phyloP scores from a whole-genome alignment of 1,284 basidiomycete genomes.

The Ustilago shanxiensis region DNA sequence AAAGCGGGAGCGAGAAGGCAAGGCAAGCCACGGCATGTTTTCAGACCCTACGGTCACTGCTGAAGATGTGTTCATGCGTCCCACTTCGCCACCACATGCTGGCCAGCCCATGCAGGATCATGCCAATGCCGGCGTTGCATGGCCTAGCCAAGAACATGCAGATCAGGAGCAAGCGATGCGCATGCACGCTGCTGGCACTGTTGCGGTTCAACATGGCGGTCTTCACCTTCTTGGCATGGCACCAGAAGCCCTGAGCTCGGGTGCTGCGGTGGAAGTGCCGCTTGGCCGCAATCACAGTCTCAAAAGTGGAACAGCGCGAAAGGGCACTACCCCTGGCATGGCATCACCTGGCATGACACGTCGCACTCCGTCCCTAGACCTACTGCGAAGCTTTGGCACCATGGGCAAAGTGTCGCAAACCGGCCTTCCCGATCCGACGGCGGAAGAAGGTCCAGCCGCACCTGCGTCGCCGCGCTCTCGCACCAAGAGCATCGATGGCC shows the following conservation, averaged over 20 bases:
- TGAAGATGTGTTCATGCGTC: background rate
- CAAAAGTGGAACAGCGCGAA: background rate
- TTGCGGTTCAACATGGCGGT: background rate
- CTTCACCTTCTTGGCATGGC: constrained; percentile 24
- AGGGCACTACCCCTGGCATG: background rate
- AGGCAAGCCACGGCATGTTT: background rate
- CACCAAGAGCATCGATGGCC: constrained; percentile 40
- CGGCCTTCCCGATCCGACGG: background rate
- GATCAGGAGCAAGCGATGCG: background rate
- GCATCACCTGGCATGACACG: constrained; percentile 19
- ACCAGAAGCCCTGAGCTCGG: constrained; percentile 15
- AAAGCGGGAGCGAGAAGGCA: constrained; percentile 28
- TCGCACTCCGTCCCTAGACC: constrained; percentile 28
- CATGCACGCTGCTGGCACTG: constrained; percentile 14
- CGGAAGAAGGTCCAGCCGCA: background rate
- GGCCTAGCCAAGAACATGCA: background rate
- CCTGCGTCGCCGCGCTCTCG: constrained; percentile 22
- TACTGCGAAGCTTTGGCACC: constrained; percentile 21
- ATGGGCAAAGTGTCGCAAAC: constrained; percentile 1
- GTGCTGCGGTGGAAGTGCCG: background rate
- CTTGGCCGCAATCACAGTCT: background rate
- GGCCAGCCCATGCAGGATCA: background rate
- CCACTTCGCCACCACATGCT: background rate
- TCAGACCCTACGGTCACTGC: background rate
- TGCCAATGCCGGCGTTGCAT: background rate